Evolutionary conservation across 805 yeast species (phyloP).

Genomic region (Candida verbasci): DNA sequence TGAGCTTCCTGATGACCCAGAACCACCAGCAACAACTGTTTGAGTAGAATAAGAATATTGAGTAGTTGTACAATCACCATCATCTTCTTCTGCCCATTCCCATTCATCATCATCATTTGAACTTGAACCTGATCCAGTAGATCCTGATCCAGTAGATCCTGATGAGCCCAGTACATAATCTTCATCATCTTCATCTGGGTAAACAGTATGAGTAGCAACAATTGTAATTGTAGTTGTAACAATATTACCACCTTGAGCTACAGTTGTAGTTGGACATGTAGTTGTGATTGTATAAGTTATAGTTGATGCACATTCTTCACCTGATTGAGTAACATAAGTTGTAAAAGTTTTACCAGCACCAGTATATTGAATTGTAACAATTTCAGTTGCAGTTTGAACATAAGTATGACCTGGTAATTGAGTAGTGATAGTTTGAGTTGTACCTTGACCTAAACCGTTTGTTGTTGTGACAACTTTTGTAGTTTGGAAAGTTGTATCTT

Average conservation of each 20-base stretch:
- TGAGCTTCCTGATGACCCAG: slow-evolving; percentile 9
- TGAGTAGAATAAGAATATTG: slow-evolving; percentile 5
- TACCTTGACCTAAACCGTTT: not conserved
- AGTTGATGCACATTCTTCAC: slow-evolving; percentile 3
- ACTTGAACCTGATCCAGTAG: slow-evolving; percentile 1
- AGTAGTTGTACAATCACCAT: slow-evolving; percentile 12
- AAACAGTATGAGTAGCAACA: slow-evolving; percentile 4
- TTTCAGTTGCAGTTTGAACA: not conserved
- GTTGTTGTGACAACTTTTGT: slow-evolving; percentile 3
- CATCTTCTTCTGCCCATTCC: slow-evolving; percentile 9
- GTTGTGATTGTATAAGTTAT: slow-evolving; percentile 4
- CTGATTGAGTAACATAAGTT: slow-evolving; percentile 3
- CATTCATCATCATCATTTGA: slow-evolving; percentile 11
- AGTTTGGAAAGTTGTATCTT: not conserved
- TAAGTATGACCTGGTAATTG: not conserved
- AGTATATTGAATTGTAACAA: slow-evolving; percentile 5
- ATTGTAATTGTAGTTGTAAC: slow-evolving; percentile 6
- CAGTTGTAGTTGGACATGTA: slow-evolving; percentile 3
- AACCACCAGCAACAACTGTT: slow-evolving; percentile 5
- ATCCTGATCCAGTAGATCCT: slow-evolving; percentile 1
- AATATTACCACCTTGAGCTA: slow-evolving; percentile 2
- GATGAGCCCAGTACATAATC: slow-evolving; percentile 3
- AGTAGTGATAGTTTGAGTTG: not conserved
- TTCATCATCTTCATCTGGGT: slow-evolving; percentile 7
- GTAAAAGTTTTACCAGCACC: slow-evolving; percentile 6